These are phyloP conservation scores for Jatropha curcas DNA, from an alignment of 345 rosid genomes.

Conservation along the genomic window DNA sequence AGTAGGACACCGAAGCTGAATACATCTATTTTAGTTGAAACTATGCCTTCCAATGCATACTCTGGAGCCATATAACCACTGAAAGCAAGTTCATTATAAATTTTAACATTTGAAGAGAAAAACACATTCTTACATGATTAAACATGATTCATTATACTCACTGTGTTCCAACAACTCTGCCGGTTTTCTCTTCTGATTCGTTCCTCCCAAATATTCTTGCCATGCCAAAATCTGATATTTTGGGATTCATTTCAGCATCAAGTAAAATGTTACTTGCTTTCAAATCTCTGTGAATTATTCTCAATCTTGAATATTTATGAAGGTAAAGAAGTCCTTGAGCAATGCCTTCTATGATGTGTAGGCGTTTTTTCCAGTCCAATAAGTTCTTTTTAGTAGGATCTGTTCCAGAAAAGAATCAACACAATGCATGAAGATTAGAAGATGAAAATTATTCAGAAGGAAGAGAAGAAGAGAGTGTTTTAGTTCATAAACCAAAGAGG, in stretches of 20 bases:
- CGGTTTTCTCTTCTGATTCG: conserved; percentile 6
- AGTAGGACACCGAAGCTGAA: conserved; percentile 27
- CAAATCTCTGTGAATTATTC: conserved; percentile 22
- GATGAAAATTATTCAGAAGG: neutral
- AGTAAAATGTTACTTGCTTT: conserved; percentile 24
- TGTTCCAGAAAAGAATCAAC: neutral
- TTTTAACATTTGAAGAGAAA: neutral
- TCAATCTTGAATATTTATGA: conserved; percentile 26
- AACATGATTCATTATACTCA: conserved; percentile 1
- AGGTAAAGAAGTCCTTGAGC: conserved; percentile 29
- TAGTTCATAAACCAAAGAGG: conserved; percentile 19
- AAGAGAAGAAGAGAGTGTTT: neutral
- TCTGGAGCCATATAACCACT: conserved; percentile 35
- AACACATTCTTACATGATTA: neutral
- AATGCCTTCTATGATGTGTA: conserved; percentile 14
- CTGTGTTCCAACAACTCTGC: conserved; percentile 24
- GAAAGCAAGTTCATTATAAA: neutral
- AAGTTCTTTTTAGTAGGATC: neutral
- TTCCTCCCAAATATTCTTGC: conserved; percentile 16
- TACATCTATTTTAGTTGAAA: conserved; percentile 23
- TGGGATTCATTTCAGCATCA: conserved; percentile 24
- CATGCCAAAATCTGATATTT: conserved; percentile 23
- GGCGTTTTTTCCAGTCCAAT: conserved; percentile 22
- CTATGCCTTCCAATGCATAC: conserved; percentile 19
- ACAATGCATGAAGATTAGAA: neutral